Evolutionary conservation across 306 rosid species (phyloP).

Genomic region (Erythrophleum fordii): DNA sequence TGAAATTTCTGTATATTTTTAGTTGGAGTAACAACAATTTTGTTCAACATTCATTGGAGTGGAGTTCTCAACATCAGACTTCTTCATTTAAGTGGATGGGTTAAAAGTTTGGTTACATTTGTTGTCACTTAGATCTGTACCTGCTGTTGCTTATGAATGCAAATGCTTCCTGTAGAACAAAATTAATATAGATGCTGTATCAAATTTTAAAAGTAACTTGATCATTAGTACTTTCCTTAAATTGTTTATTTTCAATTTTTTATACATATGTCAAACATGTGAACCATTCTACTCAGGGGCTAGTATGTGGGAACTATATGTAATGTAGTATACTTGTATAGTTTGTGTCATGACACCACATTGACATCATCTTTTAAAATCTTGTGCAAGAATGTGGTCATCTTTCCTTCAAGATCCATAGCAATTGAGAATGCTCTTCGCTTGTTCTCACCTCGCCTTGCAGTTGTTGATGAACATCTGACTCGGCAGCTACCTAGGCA

Average conservation of each 20-base stretch:
- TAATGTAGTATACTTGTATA: constrained; percentile 5
- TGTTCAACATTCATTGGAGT: not conserved
- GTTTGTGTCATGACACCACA: constrained; percentile 26
- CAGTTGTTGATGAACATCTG: constrained; percentile 94
- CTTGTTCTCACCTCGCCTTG: constrained; percentile 90
- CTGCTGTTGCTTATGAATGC: not conserved
- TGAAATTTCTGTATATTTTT: not conserved
- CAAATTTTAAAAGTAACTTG: not conserved
- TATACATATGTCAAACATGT: constrained; percentile 3
- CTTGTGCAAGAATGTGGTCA: constrained; percentile 78
- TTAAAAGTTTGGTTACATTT: not conserved
- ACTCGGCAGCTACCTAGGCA: constrained; percentile 81
- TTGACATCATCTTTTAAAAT: constrained; percentile 50
- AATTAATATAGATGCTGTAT: not conserved
- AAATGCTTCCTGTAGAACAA: not conserved
- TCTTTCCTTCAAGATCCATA: constrained; percentile 91
- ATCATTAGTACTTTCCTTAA: not conserved
- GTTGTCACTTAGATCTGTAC: not conserved
- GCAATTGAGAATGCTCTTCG: constrained; percentile 96
- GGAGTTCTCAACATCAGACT: not conserved
- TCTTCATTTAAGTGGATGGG: not conserved
- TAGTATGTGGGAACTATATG: constrained; percentile 16
- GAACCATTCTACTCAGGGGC: constrained; percentile 29
- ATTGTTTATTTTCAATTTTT: not conserved
- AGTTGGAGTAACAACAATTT: not conserved